Evolutionary conservation across 2,329 filamentous ascomycete genomes (phyloP), one percentile per base, ranked within the genome.

Genomic region (Claviceps purpurea): DNA sequence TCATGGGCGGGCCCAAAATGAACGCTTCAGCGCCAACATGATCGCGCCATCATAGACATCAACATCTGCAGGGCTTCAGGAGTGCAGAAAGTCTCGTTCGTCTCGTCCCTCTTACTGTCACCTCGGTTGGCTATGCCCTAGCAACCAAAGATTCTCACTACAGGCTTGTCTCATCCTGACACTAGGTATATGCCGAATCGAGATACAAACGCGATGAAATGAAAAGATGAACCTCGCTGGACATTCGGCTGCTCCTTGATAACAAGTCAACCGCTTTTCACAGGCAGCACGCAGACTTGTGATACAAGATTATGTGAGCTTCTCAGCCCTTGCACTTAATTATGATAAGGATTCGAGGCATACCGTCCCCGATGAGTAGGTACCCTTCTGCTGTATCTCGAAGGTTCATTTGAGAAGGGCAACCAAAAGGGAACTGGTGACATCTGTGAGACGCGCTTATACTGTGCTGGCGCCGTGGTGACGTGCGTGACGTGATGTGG

Each of bases 401-500:
- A 22, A 13, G 6, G 2, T 22, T 41, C n/a, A 42, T 46, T 13
- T 34, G 24, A 14, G 22, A 41, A 40, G 16, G 45, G 11, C 6
- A 45, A 22, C 6, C 30, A 20, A 50, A 45, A 44, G 13, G n/a
- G 34, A 30, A n/a, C 41, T 48, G 39, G 49, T 20, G 26, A 34
- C 34, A 51, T 40, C 42, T 50, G 41, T 52, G 49, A 50, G 53
- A 56, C 52, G 51, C 51, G 42, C 49, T 49, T 44, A 37, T 16
- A 24, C 34, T 50, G 39, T 50, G 49, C 20, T 47, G 57, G 50
- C 55, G 52, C 56, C 48, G 38, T 55, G 57, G 57, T 56, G 57
- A 58, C 54, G 53, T 55, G 57, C 22, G 40, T 30, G 39, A 41
- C 40, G 22, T 49, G 26, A 26, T 30, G 37, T 41, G 38, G n/a